Base-by-base conservation (phyloP, 2,329 filamentous ascomycete species). In the Talaromyces sp. region DNA sequence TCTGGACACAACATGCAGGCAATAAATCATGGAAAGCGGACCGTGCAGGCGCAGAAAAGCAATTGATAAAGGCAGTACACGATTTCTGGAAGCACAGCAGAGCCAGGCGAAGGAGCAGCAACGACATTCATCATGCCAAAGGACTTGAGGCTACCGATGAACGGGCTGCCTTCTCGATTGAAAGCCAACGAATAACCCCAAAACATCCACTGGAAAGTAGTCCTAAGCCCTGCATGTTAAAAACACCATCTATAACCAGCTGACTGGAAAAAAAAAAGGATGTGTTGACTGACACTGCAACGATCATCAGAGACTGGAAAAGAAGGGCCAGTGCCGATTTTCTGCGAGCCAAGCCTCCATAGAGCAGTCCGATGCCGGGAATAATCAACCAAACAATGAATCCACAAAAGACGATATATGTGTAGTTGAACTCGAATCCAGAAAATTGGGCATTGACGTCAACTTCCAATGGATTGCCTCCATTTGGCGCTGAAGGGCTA, bases 351-450 rank as follows among this genome's bases (percentile, higher is more conserved):
- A 89, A 79, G 58, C 86, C 86, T 60, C 84, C 82, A 72, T 89
- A 88, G 0, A 89, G 75, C 8, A 89, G 78, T 54, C 85, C 86
- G 65, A 89, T 85, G 21, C 85, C 86, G 0, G 86, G 86, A 60
- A 88, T 86, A 69, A 89, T 89, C 56, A 88, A 72, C 81, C 84
- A 88, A 58, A 88, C 85, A 58, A 88, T 78, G 70, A 83, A 85
- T 14, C 76, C 78, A 69, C 84, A 86, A 65, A 85, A 77, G 8
- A 71, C 63, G 58, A 84, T 77, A 67, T 86, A 88, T 43, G 80
- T 79, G 70, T 87, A 86, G 68, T 88, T 81, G 72, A 79, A 86
- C 69, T 88, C 84, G 59, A 81, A 74, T 8, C 85, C 85, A 26
- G 71, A 72, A 69, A 85, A 88, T 66, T 85, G 84, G 11, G 79